phyloP scores from a whole-genome alignment of 768 basidiomycete species.

The Arthromyces matolae region DNA sequence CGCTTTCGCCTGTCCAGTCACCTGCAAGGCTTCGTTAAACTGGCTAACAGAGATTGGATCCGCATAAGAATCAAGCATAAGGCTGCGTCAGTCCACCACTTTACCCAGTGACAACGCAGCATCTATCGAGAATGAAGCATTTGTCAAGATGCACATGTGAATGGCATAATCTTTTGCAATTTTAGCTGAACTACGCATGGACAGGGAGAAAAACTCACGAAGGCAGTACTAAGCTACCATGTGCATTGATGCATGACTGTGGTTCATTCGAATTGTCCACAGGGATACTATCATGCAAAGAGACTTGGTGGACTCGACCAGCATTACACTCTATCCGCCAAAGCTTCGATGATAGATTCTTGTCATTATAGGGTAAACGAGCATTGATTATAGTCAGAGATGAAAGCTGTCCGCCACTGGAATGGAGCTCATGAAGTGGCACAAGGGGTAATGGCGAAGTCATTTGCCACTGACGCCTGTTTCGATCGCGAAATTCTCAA shows the following conservation, averaged over 20 bases:
- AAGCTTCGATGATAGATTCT: conserved; percentile 20
- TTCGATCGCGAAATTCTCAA: background rate
- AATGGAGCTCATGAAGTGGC: conserved; percentile 1
- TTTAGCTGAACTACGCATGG: conserved; percentile 9
- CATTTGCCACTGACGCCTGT: background rate
- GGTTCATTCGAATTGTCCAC: background rate
- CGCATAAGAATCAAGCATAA: conserved; percentile 1
- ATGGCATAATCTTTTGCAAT: conserved; percentile 45
- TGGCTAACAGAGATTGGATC: conserved; percentile 36
- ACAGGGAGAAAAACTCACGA: conserved; percentile 25
- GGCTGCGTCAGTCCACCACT: conserved; percentile 12
- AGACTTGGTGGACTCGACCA: conserved; percentile 24
- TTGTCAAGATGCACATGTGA: conserved; percentile 68
- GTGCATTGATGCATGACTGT: conserved; percentile 22
- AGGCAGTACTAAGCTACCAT: conserved; percentile 32
- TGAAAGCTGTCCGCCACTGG: background rate
- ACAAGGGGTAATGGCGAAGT: background rate
- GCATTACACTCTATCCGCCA: conserved; percentile 30
- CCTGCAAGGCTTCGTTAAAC: conserved; percentile 51
- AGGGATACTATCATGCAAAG: conserved; percentile 7
- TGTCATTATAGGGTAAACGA: conserved; percentile 27
- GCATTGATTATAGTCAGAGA: conserved; percentile 22
- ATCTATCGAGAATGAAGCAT: conserved; percentile 60
- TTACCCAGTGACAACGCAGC: conserved; percentile 52
- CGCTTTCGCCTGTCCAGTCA: conserved; percentile 51